These are phyloP conservation scores for Amphicarpaea edgeworthii DNA, from an alignment of 306 rosid species.

Conservation along the genomic window DNA sequence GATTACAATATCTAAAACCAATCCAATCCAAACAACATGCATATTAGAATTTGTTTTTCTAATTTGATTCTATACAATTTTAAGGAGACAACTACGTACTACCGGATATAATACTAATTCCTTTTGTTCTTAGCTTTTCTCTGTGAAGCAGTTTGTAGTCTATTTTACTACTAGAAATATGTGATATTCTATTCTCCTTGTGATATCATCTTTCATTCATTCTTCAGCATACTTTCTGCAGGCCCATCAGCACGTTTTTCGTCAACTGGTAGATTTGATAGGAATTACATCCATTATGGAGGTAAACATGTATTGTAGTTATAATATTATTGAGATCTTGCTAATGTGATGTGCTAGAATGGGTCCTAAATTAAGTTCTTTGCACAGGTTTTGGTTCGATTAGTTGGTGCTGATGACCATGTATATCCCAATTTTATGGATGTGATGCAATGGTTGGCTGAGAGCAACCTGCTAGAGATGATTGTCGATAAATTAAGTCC, in stretches of 20 bases:
- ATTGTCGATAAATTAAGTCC: slow-evolving; percentile 92
- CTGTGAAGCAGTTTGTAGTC: background rate
- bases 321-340: background rate
- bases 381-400: slow-evolving; percentile 75
- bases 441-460: slow-evolving; percentile 97
- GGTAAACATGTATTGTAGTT: slow-evolving; percentile 32
- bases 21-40: background rate
- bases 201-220: slow-evolving; percentile 39
- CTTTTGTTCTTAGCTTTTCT: slow-evolving; percentile 33
- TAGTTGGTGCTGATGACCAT: slow-evolving; percentile 93
- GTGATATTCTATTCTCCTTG: slow-evolving; percentile 20
- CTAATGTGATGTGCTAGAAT: background rate
- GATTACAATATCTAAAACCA: background rate
- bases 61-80: background rate
- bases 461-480: slow-evolving; percentile 95
- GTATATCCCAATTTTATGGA: slow-evolving; percentile 92
- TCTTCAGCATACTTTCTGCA: slow-evolving; percentile 52
- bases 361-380: background rate
- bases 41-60: background rate
- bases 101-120: background rate
- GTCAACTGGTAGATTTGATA: slow-evolving; percentile 92
- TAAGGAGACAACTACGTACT: background rate
- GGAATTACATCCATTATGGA: slow-evolving; percentile 99
- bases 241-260: slow-evolving; percentile 90
- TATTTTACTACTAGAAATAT: background rate